Percentiles rank a stretch among this genome's conserved stretches.
These are phyloP conservation scores for Xylaria sp. DNA, from an alignment of 2,329 filamentous ascomycete genomes.

Conservation along the genomic window DNA sequence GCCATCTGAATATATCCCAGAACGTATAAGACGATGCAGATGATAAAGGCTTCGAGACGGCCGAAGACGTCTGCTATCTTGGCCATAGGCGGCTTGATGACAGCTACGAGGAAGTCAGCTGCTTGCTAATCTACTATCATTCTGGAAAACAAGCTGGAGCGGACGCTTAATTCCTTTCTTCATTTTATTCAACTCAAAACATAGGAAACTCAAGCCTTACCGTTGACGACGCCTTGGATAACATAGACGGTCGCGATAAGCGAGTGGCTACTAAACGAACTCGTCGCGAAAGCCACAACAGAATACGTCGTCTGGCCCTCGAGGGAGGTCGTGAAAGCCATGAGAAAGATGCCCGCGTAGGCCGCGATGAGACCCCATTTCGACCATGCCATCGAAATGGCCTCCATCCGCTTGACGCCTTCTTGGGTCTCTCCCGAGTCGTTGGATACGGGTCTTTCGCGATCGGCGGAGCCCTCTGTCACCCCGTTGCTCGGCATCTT, in stretches of 20 bases:
- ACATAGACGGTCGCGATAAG: constrained; percentile 37
- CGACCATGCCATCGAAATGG: constrained; percentile 48
- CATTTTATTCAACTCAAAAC: not conserved
- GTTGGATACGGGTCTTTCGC: constrained; percentile 1
- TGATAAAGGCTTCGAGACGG: constrained; percentile 66
- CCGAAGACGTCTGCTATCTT: constrained; percentile 72
- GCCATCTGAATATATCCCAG: constrained; percentile 69
- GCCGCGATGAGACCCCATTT: constrained; percentile 47
- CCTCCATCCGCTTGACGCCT: constrained; percentile 49
- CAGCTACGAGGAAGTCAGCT: constrained; percentile 50
- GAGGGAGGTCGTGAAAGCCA: constrained; percentile 73
- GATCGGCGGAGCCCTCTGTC: not conserved
- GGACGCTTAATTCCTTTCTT: too few relatives aligned
- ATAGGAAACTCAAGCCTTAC: constrained; percentile 14
- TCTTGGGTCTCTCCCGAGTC: constrained; percentile 39
- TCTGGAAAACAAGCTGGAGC: too few relatives aligned
- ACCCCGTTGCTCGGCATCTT: constrained; percentile 9
- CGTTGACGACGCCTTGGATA: constrained; percentile 35
- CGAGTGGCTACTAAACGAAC: constrained; percentile 37
- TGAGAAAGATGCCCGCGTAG: constrained; percentile 59
- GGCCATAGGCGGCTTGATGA: constrained; percentile 69
- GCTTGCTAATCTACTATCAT: not conserved
- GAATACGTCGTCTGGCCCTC: constrained; percentile 71
- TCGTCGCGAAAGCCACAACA: constrained; percentile 62
- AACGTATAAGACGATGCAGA: constrained; percentile 63